A percentile compares a stretch with the other conserved stretches of the same genome.
Conservation (phyloP, 371 early-diverging fungal genomes). For the Syncephalis fuscata region DNA sequence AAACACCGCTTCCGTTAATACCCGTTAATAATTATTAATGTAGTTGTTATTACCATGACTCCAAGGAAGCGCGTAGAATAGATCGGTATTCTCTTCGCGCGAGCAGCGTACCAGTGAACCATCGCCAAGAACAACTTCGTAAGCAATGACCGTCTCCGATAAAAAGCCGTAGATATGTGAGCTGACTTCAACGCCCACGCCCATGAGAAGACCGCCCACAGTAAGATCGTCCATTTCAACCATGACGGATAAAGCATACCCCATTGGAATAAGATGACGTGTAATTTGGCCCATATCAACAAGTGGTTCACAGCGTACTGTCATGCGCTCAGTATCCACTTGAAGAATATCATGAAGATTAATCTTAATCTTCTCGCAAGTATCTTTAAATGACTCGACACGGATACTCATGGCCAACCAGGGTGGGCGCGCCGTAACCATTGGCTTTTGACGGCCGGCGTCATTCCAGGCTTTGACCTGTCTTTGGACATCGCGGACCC, state of each 20-base stretch:
- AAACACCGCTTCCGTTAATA: too few species aligned
- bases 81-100: constrained; percentile 16
- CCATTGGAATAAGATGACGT: constrained; percentile 15
- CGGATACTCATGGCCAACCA: constrained; percentile 13
- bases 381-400: constrained; percentile 7
- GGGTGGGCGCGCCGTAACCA: constrained; percentile 19
- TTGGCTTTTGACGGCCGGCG: constrained; percentile 8
- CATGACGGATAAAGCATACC: constrained; percentile 18
- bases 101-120: constrained; percentile 15
- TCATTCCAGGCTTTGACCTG: constrained; percentile 15
- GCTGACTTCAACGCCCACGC: constrained; percentile 21
- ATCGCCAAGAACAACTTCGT: constrained; percentile 18
- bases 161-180: constrained; percentile 25
- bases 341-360: constrained; percentile 20
- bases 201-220: constrained; percentile 20
- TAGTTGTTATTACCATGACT: constrained; percentile 12
- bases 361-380: constrained; percentile 11
- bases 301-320: constrained; percentile 18
- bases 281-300: constrained; percentile 21
- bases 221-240: constrained; percentile 23
- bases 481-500: constrained; percentile 14
- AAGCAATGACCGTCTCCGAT: constrained; percentile 14
- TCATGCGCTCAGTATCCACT: constrained; percentile 11
- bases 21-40: too few species aligned
- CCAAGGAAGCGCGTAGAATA: constrained; percentile 25